phyloP scores from a whole-genome alignment of 2,329 filamentous ascomycete species.

The Pseudofabraea citricarpa region DNA sequence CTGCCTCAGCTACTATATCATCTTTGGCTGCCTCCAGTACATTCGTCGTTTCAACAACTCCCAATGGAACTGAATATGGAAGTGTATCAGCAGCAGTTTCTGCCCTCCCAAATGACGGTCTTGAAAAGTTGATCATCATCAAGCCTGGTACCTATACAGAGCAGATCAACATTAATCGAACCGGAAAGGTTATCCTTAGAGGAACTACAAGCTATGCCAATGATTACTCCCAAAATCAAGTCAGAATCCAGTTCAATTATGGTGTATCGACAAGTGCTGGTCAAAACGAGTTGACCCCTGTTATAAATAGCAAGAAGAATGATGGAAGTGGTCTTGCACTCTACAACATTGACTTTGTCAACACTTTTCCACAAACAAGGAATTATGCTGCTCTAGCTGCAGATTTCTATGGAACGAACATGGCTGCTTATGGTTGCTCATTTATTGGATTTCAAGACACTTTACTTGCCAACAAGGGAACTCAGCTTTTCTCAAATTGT shows the following conservation, averaged over 20 bases:
- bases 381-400: constrained; percentile 42
- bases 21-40: neutral
- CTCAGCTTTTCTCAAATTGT: constrained; percentile 48
- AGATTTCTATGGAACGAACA: constrained; percentile 38
- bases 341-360: constrained; percentile 52
- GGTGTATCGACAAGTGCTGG: constrained; percentile 35
- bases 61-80: constrained; percentile 33
- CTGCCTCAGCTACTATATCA: neutral
- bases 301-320: constrained; percentile 39
- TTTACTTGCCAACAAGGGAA: constrained; percentile 40
- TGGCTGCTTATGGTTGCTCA: constrained; percentile 49
- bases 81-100: constrained; percentile 38
- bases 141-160: constrained; percentile 36
- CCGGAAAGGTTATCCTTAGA: constrained; percentile 32
- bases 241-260: constrained; percentile 31
- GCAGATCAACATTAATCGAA: constrained; percentile 34
- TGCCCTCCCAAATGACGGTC: constrained; percentile 36
- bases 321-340: constrained; percentile 20
- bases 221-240: constrained; percentile 32
- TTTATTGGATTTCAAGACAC: constrained; percentile 53
- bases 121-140: constrained; percentile 35
- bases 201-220: constrained; percentile 29
- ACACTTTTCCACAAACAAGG: constrained; percentile 35
- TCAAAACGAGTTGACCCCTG: constrained; percentile 37
- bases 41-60: constrained; percentile 27